These are phyloP conservation scores for Chalara sp. DNA, from an alignment of 2,329 filamentous ascomycete genomes.

Conservation along the genomic window DNA sequence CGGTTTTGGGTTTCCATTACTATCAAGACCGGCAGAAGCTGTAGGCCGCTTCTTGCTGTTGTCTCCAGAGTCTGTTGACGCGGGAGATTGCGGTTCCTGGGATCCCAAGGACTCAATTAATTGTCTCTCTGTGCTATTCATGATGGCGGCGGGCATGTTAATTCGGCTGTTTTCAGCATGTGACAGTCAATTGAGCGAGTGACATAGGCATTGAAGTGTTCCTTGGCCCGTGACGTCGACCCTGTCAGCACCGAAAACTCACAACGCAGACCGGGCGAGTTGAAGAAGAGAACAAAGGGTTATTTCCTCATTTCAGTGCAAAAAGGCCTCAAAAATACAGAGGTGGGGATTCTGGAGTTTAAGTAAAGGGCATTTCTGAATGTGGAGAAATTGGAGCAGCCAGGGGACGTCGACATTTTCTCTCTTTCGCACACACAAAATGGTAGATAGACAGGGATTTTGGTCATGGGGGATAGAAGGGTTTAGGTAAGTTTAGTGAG, in stretches of 20 bases:
- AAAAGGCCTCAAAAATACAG: neutral
- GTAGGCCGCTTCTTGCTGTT: conserved; percentile 15
- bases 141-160: conserved; percentile 26
- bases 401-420: too few species aligned
- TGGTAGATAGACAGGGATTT: too few species aligned
- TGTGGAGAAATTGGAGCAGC: too few species aligned
- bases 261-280: neutral
- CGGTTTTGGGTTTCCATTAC: conserved; percentile 18
- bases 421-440: too few species aligned
- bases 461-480: too few species aligned
- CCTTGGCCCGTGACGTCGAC: neutral
- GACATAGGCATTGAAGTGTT: neutral
- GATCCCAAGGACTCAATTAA: neutral
- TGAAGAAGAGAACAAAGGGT: neutral
- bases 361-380: too few species aligned
- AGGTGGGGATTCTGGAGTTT: neutral
- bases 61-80: neutral
- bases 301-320: neutral
- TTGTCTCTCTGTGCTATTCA: conserved; percentile 12
- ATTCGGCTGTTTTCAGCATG: neutral
- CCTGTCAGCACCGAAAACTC: neutral
- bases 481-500: too few species aligned
- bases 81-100: conserved; percentile 4
- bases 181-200: neutral
- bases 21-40: conserved; percentile 12